Evolutionary conservation across 257 asterid species (phyloP).

Genomic region (Cordia subcordata): DNA sequence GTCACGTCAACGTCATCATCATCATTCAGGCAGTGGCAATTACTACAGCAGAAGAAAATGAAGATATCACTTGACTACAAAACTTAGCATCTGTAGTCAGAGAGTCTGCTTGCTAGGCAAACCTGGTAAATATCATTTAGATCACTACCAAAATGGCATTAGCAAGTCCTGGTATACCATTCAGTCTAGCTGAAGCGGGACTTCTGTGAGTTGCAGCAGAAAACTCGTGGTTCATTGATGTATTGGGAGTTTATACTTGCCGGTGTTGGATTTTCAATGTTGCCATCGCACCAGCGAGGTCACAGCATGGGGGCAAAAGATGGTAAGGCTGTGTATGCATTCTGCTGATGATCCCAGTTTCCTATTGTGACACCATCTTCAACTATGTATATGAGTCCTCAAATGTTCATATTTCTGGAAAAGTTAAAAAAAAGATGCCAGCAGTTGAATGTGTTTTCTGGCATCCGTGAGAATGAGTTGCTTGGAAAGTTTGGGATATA

Average conservation of each 20-base stretch:
- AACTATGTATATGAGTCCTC: neutral
- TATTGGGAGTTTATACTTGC: too few species aligned
- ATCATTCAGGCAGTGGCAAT: slow-evolving; percentile 78
- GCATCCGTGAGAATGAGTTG: neutral
- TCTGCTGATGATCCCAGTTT: neutral
- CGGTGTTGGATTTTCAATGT: neutral
- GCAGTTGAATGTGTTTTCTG: neutral
- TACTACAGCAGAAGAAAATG: slow-evolving; percentile 75
- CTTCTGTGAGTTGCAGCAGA: neutral
- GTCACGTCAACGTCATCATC: slow-evolving; percentile 57
- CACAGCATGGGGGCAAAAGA: neutral
- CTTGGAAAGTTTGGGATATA: neutral
- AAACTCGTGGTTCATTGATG: too few species aligned
- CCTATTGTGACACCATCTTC: neutral
- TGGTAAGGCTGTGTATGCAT: too few species aligned
- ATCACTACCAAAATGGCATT: neutral
- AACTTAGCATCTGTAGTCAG: neutral
- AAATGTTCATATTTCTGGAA: neutral
- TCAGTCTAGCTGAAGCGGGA: too few species aligned
- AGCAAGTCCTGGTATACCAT: neutral
- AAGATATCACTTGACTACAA: slow-evolving; percentile 1
- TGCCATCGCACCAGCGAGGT: neutral
- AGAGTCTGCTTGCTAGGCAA: neutral
- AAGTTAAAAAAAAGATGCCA: neutral
- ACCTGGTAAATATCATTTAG: neutral